Evolutionary conservation across 1,139 yeast genomes (phyloP), one percentile per base, ranked within the genome.

Genomic region (Suhomyces guaymorum): DNA sequence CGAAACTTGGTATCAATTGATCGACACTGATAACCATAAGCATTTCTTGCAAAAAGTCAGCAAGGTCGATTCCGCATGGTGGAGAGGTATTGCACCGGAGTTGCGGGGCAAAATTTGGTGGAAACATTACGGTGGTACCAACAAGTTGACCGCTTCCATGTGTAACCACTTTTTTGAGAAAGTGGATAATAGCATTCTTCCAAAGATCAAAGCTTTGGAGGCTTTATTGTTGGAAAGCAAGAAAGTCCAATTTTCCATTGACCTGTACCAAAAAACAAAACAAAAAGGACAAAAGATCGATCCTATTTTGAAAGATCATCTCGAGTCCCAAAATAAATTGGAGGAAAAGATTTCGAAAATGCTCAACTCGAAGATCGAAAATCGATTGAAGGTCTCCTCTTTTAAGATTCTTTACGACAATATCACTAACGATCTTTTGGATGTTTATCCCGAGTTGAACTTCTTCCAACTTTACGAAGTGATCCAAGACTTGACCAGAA

Each of bases 41-140:
- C 43, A 46, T 30, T 66, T 68, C 39, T 52, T 55, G 17, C 41
- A 50, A 7, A 59, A 61, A 26, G 50, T 73, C 7, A 55, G 26
- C 4, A 24, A 26, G 9, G 38, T 50, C 13, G 63, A 80, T 34
- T 80, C 77, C 37, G 59, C 80, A 38, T 79, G 82, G 75, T 82
- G 88, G 87, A 60, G 85, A 34, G 87, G 87, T 2, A 57, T 82
- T 1, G 82, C 87, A 3, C 38, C 59, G n/a, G 44, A 45, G 24
- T 52, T 70, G 13, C 60, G 90, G 28, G 56, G 65, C 6, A 55
- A 55, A 10, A 62, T 81, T 4, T 82, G 90, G 90, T 56, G 60
- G 43, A 55, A 56, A 30, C 37, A 41, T 20, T 38, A 33, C 21
- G 75, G 76, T 9, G 66, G 64, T 38, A 46, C 52, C n/a, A 33